Evolutionary conservation across 257 asterid genomes (phyloP).

Genomic region (Jaltomata sinuosa): DNA sequence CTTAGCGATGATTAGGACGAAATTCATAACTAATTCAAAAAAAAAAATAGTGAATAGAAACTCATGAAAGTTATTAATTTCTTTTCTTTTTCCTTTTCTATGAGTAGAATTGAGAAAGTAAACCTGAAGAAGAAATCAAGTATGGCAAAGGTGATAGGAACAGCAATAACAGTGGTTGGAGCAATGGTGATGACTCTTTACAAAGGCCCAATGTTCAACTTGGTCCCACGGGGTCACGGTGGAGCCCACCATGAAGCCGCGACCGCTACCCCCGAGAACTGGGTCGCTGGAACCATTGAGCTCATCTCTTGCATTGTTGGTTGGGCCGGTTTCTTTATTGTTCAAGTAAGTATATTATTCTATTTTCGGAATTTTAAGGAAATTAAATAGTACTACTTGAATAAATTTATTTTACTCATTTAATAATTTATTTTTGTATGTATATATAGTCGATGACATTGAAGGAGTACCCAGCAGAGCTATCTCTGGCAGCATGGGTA

Average conservation of each 20-base stretch:
- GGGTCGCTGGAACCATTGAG: constrained; percentile 63
- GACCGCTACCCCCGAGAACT: constrained; percentile 37
- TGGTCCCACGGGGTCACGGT: constrained; percentile 36
- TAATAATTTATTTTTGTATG: not conserved
- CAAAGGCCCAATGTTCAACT: constrained; percentile 67
- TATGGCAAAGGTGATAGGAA: constrained; percentile 75
- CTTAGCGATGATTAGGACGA: too few species aligned
- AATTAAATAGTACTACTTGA: too few species aligned
- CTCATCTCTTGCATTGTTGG: constrained; percentile 53
- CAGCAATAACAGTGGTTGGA: constrained; percentile 58
- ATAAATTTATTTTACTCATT: not conserved
- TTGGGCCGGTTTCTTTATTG: constrained; percentile 77
- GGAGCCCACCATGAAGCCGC: constrained; percentile 21
- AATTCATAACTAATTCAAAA: too few species aligned
- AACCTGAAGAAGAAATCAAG: constrained; percentile 42
- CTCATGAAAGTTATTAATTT: not conserved
- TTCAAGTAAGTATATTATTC: constrained; percentile 35
- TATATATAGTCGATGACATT: constrained; percentile 46
- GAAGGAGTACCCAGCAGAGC: constrained; percentile 75
- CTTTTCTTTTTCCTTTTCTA: not conserved
- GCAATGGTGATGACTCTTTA: constrained; percentile 94
- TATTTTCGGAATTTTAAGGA: not conserved
- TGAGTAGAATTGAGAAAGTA: constrained; percentile 60
- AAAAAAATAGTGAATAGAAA: not conserved
- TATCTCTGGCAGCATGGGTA: constrained; percentile 51